A percentile compares a stretch with the other conserved stretches of the same genome.
These are phyloP conservation scores for Mycena vulgaris DNA, from an alignment of 768 basidiomycete genomes.

Conservation along the genomic window DNA sequence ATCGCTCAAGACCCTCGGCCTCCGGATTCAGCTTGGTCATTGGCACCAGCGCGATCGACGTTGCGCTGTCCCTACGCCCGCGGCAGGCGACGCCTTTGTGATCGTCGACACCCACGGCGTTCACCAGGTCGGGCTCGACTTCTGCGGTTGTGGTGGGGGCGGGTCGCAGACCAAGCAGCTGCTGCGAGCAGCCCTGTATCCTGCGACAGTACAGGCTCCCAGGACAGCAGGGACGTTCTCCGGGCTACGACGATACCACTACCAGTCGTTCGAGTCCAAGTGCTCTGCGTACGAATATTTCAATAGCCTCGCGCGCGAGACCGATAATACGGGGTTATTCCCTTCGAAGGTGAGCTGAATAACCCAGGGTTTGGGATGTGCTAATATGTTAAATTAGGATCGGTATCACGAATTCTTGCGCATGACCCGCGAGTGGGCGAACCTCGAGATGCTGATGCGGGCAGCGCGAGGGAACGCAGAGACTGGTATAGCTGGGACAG, in stretches of 20 bases:
- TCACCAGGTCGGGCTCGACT: slow-evolving; percentile 33
- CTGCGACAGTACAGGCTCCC: slow-evolving; percentile 40
- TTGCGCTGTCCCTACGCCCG: not conserved
- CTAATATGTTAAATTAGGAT: not conserved
- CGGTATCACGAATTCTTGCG: no score
- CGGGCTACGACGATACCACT: not conserved
- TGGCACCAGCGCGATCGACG: slow-evolving; percentile 38
- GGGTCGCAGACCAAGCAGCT: slow-evolving; percentile 48
- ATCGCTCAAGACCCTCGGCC: slow-evolving; percentile 35
- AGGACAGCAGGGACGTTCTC: not conserved
- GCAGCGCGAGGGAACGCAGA: slow-evolving; percentile 23
- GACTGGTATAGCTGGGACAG: not conserved
- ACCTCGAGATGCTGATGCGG: no score
- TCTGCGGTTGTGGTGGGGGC: slow-evolving; percentile 30
- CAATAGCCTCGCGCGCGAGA: not conserved
- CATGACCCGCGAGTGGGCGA: no score
- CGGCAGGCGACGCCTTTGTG: slow-evolving; percentile 22
- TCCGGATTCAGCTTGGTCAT: slow-evolving; percentile 38
- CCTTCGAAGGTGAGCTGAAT: slow-evolving; percentile 35
- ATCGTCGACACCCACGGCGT: slow-evolving; percentile 21
- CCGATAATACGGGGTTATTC: slow-evolving; percentile 5
- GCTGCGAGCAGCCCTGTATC: slow-evolving; percentile 47
- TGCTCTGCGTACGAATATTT: not conserved
- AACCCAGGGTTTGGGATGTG: not conserved
- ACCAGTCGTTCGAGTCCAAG: not conserved